phyloP scores from a whole-genome alignment of 2,329 filamentous ascomycete species.

The Colletotrichum sp. region DNA sequence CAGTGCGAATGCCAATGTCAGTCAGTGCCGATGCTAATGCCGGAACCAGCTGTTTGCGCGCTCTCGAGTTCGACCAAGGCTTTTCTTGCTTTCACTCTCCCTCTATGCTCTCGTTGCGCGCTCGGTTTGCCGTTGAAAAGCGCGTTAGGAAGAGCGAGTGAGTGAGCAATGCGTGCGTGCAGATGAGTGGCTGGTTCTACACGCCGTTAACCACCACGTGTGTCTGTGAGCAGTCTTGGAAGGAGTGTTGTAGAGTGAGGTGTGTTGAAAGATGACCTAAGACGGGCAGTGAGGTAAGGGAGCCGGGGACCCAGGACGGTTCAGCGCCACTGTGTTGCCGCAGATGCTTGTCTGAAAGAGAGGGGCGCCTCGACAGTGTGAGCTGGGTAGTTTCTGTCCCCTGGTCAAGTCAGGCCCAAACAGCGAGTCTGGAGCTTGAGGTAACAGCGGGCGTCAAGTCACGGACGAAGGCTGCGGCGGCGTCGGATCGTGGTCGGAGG shows the following conservation, averaged over 20 bases:
- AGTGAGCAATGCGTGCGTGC: neutral
- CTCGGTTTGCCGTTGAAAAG: neutral
- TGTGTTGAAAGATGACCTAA: neutral
- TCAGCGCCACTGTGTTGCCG: conserved; percentile 3
- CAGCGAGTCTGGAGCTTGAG: neutral
- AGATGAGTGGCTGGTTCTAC: neutral
- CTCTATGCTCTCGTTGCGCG: neutral
- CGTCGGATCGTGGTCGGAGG: neutral
- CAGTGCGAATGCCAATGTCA: conserved; percentile 5
- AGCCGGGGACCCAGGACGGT: neutral
- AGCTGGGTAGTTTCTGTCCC: neutral
- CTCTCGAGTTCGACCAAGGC: neutral
- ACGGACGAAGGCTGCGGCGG: conserved; percentile 1
- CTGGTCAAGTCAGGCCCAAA: conserved; percentile 3
- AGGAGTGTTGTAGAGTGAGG: neutral
- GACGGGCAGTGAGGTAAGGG: neutral
- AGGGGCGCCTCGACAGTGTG: neutral
- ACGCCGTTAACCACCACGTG: neutral
- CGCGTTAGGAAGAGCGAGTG: neutral
- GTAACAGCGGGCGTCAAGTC: neutral
- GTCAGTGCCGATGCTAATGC: conserved; percentile 1
- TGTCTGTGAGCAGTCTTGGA: neutral
- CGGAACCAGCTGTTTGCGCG: neutral
- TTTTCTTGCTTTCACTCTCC: neutral
- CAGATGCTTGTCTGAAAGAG: conserved; percentile 12